Conservation (phyloP, 306 rosid genomes). For the Vigna trinervia region DNA sequence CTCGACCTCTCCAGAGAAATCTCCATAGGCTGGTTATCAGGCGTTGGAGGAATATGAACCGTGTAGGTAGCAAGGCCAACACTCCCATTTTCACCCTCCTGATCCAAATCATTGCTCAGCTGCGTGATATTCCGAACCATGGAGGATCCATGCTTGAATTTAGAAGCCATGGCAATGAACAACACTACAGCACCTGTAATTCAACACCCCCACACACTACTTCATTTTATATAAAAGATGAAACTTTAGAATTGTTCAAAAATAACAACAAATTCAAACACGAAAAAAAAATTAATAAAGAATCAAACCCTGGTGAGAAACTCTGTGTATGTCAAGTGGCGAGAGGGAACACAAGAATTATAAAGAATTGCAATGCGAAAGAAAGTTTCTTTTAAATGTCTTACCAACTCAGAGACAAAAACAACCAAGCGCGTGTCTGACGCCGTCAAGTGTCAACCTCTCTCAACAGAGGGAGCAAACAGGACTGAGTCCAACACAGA, state of each 20-base stretch:
- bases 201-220: slow-evolving; percentile 33
- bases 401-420: slow-evolving; percentile 62
- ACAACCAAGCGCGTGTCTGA: slow-evolving; percentile 54
- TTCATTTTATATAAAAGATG: slow-evolving; percentile 40
- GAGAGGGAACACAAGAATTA: slow-evolving; percentile 16
- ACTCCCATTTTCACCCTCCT: slow-evolving; percentile 48
- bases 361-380: slow-evolving; percentile 37
- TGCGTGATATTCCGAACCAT: slow-evolving; percentile 47
- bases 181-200: slow-evolving; percentile 42
- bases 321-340: slow-evolving; percentile 9
- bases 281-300: background rate
- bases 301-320: background rate
- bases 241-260: slow-evolving; percentile 44
- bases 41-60: slow-evolving; percentile 72
- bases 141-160: slow-evolving; percentile 44
- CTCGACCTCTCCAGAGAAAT: slow-evolving; percentile 59
- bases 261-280: slow-evolving; percentile 4
- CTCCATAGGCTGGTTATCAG: slow-evolving; percentile 69
- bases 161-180: slow-evolving; percentile 45
- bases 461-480: slow-evolving; percentile 16
- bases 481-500: slow-evolving; percentile 57
- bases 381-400: slow-evolving; percentile 42
- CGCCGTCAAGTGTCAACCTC: slow-evolving; percentile 52
- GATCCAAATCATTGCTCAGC: slow-evolving; percentile 57
- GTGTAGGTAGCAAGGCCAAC: slow-evolving; percentile 55